Evolutionary conservation across 106 monocot genomes (phyloP).

Genomic region (Apostasia shenzhenica): DNA sequence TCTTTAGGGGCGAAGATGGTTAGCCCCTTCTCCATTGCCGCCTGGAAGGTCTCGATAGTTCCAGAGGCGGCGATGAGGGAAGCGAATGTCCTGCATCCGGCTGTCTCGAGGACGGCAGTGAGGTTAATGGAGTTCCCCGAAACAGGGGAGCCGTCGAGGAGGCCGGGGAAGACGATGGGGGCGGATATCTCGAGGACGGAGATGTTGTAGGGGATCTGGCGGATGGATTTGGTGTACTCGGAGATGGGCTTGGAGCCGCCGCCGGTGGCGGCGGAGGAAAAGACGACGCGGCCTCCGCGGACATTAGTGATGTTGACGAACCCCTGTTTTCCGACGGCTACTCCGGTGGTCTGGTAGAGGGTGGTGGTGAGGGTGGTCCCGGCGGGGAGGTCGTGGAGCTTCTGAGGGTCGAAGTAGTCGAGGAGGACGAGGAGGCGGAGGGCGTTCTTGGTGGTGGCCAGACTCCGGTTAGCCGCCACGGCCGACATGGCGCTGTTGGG

Average conservation of each 20-base stretch:
- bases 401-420: slow-evolving; percentile 89
- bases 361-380: slow-evolving; percentile 85
- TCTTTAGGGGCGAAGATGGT: slow-evolving; percentile 93
- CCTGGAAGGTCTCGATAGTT: slow-evolving; percentile 73
- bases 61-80: slow-evolving; percentile 60
- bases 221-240: slow-evolving; percentile 67
- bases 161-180: slow-evolving; percentile 74
- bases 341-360: slow-evolving; percentile 90
- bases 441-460: slow-evolving; percentile 72
- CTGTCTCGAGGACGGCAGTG: slow-evolving; percentile 76
- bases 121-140: slow-evolving; percentile 40
- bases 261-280: slow-evolving; percentile 56
- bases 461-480: slow-evolving; percentile 48
- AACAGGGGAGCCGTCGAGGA: slow-evolving; percentile 54
- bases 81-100: slow-evolving; percentile 91
- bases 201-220: slow-evolving; percentile 80
- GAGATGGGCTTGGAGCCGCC: slow-evolving; percentile 46
- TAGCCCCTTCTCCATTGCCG: slow-evolving; percentile 67
- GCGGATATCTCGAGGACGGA: slow-evolving; percentile 78
- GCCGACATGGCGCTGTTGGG: slow-evolving; percentile 65
- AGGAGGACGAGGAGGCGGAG: slow-evolving; percentile 90
- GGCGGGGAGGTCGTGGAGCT: slow-evolving; percentile 71
- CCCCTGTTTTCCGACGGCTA: slow-evolving; percentile 68
- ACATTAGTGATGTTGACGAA: slow-evolving; percentile 96
- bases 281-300: slow-evolving; percentile 73